A percentile compares a stretch with the other conserved stretches of the same genome.
Evolutionary conservation across 352 stramenopile species (phyloP).

Genomic region (Pythium coloratum): DNA sequence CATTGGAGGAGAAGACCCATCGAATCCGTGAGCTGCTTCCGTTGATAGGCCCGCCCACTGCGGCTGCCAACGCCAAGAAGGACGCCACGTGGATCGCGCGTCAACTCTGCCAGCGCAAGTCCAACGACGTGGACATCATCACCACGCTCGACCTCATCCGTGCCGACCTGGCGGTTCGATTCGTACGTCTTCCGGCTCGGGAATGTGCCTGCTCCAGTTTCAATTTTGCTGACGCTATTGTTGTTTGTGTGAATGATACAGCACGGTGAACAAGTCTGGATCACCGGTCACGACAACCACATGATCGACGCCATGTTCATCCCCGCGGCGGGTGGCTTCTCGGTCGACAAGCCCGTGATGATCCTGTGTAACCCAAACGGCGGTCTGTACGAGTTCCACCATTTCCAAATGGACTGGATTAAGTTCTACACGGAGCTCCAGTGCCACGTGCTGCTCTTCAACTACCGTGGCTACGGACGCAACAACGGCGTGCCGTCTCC

Average conservation of each 20-base stretch:
- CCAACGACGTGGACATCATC: conserved; percentile 55
- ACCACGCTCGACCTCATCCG: conserved; percentile 81
- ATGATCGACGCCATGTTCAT: conserved; percentile 84
- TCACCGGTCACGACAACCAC: conserved; percentile 54
- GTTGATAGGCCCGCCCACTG: conserved; percentile 25
- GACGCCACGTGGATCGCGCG: conserved; percentile 55
- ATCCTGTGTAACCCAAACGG: conserved; percentile 87
- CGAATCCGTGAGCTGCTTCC: conserved; percentile 17
- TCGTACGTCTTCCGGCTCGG: conserved; percentile 43
- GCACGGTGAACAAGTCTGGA: conserved; percentile 84
- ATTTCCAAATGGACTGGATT: conserved; percentile 89
- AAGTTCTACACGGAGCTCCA: conserved; percentile 83
- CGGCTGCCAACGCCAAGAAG: conserved; percentile 17
- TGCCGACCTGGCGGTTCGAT: conserved; percentile 71
- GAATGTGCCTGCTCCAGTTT: neutral
- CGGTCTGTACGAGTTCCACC: conserved; percentile 85
- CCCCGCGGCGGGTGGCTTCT: conserved; percentile 38
- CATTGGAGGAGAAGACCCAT: conserved; percentile 25
- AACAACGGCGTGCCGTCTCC: conserved; percentile 65
- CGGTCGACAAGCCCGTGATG: conserved; percentile 46
- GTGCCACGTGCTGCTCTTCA: conserved; percentile 84
- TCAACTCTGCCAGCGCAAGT: conserved; percentile 48
- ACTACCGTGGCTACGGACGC: conserved; percentile 86
- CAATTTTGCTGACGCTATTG: neutral
- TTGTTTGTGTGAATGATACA: conserved; percentile 21